Percentiles rank a stretch among this genome's conserved stretches.
These are phyloP conservation scores for Xylariaceae sp. DNA, from an alignment of 2,329 filamentous ascomycete species.

Conservation along the genomic window DNA sequence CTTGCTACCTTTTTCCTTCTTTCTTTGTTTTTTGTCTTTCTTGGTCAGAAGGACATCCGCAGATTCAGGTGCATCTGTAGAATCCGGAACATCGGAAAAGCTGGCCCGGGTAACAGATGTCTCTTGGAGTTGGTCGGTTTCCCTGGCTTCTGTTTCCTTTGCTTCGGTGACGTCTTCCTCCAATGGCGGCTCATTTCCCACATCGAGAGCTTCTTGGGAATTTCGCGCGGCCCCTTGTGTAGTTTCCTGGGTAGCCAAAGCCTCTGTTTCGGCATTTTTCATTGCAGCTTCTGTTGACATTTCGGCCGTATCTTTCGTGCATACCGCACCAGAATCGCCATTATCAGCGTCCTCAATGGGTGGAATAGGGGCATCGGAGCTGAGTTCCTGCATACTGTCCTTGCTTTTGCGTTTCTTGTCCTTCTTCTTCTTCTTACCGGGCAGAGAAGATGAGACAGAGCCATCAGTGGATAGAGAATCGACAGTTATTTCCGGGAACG, in stretches of 20 bases:
- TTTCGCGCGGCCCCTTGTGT: neutral
- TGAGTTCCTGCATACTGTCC: slow-evolving; percentile 16
- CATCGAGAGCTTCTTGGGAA: too few species aligned
- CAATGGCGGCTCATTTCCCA: neutral
- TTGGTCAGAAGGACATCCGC: slow-evolving; percentile 10
- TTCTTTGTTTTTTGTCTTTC: slow-evolving; percentile 33
- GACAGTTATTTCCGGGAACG: neutral
- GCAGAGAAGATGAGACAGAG: slow-evolving; percentile 12
- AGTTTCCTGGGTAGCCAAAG: neutral
- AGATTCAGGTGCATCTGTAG: too few species aligned
- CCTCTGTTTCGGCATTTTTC: neutral
- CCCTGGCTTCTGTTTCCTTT: neutral
- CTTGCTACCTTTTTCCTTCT: slow-evolving; percentile 26
- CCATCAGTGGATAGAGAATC: slow-evolving; percentile 9
- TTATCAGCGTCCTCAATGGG: neutral
- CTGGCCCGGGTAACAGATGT: neutral
- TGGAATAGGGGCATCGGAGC: slow-evolving; percentile 8
- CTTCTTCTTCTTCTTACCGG: slow-evolving; percentile 32
- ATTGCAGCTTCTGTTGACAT: neutral
- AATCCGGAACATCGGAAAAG: neutral
- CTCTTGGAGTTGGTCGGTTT: neutral
- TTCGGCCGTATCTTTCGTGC: too few species aligned
- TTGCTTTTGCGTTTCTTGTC: slow-evolving; percentile 26
- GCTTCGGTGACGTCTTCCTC: neutral
- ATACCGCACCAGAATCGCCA: too few species aligned